Base-by-base conservation (phyloP, 768 basidiomycete genomes). In the Chalciporus chontae region DNA sequence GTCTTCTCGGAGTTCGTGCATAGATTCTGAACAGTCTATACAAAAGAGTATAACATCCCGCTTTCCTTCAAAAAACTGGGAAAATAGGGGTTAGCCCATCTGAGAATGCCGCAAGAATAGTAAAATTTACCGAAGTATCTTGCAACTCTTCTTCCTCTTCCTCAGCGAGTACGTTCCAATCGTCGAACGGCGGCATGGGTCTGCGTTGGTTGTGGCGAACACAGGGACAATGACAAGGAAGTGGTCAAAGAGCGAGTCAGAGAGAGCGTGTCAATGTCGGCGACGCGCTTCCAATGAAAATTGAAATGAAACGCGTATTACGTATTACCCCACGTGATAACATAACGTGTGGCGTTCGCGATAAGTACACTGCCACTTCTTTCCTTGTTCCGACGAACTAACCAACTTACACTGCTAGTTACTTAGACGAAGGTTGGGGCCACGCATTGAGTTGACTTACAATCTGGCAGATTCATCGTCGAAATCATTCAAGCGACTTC, bases 41-140 rank as follows among this genome's bases (percentile, higher is more conserved):
- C 88, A 90, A 71, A 97, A 96, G n/a, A 98, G 70, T 40, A 95
- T 86, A 27, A 93, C 89, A 59, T 97, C 93, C 52, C 80, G 80
- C 56, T 85, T 84, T 45, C 81, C 81, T 54, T 90, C 88, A 54
- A 80, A 78, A 51, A 76, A 75, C 87, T 89, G 29, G 50, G 13
- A 23, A 29, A 21, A 62, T 54, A 57, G 59, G 53, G 51, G 54
- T 51, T 54, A 48, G 40, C 38, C 5, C 26, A 19, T 14, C 18
- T 53, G 10, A 8, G 21, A 40, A 39, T 31, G 37, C 11, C 5
- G 26, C 34, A 37, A 31, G 7, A 18, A 31, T 34, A 67, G 70
- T 49, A 32, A 29, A 29, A 54, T 69, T 39, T 57, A 87, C 86
- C 37, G 84, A 83, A 9, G 63, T 45, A 58, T 89, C 87, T 60